These are phyloP conservation scores for Eucalyptus victrix DNA, from an alignment of 345 rosid genomes.

Conservation along the genomic window DNA sequence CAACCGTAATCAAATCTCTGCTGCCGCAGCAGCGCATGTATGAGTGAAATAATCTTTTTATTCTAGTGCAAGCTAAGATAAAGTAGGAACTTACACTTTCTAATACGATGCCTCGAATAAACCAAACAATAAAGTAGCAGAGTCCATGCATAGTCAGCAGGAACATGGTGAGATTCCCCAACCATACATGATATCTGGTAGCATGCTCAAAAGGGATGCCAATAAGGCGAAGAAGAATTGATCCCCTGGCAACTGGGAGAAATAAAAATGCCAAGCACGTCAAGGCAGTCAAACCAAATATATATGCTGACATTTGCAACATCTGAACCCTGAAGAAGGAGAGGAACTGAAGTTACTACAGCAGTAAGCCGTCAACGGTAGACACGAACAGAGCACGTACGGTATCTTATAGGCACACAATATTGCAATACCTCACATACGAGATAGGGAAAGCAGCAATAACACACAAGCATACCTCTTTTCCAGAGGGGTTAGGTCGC, in stretches of 20 bases:
- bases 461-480: neutral
- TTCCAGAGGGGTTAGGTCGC: neutral
- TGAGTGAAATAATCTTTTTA: neutral
- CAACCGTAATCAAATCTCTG: neutral
- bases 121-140: slow-evolving; percentile 9
- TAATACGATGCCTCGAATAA: neutral
- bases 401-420: neutral
- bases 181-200: slow-evolving; percentile 17
- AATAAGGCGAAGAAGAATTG: slow-evolving; percentile 9
- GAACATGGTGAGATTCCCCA: slow-evolving; percentile 11
- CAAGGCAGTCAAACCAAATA: slow-evolving; percentile 7
- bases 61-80: neutral
- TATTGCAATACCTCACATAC: neutral
- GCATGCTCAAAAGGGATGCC: slow-evolving; percentile 8
- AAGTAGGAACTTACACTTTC: neutral
- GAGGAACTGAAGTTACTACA: neutral
- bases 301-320: neutral
- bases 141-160: slow-evolving; percentile 15
- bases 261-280: slow-evolving; percentile 14
- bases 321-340: slow-evolving; percentile 2
- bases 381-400: neutral
- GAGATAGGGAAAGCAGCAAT: neutral
- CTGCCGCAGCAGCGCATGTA: neutral
- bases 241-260: slow-evolving; percentile 14
- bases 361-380: neutral